Base-by-base conservation (phyloP, 371 early-diverging fungal species). In the Rhizopus stolonifer region DNA sequence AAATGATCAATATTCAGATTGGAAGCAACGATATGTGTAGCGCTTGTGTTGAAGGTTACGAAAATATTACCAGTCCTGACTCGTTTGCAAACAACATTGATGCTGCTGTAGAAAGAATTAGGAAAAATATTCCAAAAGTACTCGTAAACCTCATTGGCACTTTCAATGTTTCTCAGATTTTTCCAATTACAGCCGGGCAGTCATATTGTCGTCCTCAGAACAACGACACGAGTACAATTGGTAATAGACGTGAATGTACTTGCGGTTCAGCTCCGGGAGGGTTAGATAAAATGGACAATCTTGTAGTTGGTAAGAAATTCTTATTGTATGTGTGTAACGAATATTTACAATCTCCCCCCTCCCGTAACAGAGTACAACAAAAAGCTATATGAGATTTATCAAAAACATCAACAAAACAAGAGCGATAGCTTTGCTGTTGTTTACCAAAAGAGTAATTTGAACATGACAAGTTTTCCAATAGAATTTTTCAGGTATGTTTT, bases 1-100 rank as follows among this genome's bases (percentile, higher is more conserved):
- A 74, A 15, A 47, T 74, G 60, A 68, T 74, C 25, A 74, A 64
- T 19, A 70, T 74, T 17, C 71, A 70, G 53, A 70, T 70, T 23
- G 74, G 71, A 11, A 68, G 69, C 48, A 69, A 64, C 25, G 69
- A 69, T 55, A 61, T 61, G 54, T 69, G 69, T 36, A 46, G 52
- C 2, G 42, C 62, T 10, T 62, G 62, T 46, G 33, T 39, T 9
- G 19, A 26, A 3, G 29, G 24, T 2, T 54, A 54, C 13, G 17
- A 23, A 19, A 23, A 57, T 18, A 36, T 53, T 4, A 46, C 47
- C 0, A 61, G 60, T 0, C 68, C 68, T 8, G 60, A 64, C 6
- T 48, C 50, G 4, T 64, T 48, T 52, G 68, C 58, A 0, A 32
- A 22, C 19, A 50, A 68, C 48, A 44, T 68, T 1, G 61, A 57